Conservation (phyloP, 179 eudicot species). For the Silene coronaria region DNA sequence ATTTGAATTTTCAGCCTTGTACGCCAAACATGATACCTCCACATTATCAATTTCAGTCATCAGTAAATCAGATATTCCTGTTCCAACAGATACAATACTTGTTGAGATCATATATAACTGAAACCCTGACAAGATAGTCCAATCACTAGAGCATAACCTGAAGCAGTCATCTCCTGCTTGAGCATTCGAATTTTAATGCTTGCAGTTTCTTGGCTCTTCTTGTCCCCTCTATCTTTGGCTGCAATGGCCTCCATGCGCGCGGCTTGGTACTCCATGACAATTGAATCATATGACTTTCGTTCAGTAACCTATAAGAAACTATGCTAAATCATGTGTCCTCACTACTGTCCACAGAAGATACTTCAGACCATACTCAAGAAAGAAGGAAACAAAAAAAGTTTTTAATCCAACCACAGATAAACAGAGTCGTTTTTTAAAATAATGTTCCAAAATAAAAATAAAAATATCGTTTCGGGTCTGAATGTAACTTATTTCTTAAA, state of each 20-base stretch:
- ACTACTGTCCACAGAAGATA: neutral
- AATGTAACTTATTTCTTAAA: too few relatives aligned
- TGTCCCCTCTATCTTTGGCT: constrained; percentile 80
- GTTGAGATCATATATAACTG: constrained; percentile 11
- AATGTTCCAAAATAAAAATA: too few relatives aligned
- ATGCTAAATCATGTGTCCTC: constrained; percentile 1
- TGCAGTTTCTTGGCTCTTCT: constrained; percentile 62
- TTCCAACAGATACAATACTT: constrained; percentile 22
- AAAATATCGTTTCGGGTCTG: too few relatives aligned
- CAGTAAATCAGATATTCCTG: constrained; percentile 65
- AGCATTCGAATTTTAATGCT: constrained; percentile 66
- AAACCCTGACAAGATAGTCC: constrained; percentile 11
- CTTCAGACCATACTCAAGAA: neutral
- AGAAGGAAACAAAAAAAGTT: neutral
- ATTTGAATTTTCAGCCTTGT: constrained; percentile 26
- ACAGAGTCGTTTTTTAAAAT: too few relatives aligned
- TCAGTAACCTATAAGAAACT: constrained; percentile 40
- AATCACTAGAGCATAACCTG: constrained; percentile 42
- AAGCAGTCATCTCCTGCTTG: constrained; percentile 72
- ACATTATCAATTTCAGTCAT: constrained; percentile 37
- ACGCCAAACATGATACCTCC: constrained; percentile 25
- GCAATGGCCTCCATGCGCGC: constrained; percentile 72
- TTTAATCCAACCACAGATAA: neutral
- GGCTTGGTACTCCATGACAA: constrained; percentile 60
- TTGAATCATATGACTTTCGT: constrained; percentile 50